A percentile compares a stretch with the other conserved stretches of the same genome.
phyloP scores from a whole-genome alignment of 257 asterid species.

The Haberlea rhodopensis region DNA sequence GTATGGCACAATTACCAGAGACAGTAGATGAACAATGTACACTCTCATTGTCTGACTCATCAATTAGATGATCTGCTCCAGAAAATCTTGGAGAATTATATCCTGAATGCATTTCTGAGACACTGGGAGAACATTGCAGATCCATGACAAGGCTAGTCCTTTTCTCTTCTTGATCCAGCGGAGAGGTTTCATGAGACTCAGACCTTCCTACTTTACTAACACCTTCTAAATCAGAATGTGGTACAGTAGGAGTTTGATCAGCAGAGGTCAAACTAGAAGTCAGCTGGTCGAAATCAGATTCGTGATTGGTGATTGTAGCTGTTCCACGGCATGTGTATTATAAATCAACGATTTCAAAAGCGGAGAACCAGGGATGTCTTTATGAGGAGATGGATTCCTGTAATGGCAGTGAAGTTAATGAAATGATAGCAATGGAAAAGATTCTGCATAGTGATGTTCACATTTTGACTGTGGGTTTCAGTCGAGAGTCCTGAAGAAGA shows the following conservation, averaged over 20 bases:
- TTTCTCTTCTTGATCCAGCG: conserved; percentile 29
- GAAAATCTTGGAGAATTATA: conserved; percentile 38
- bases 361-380: conserved; percentile 24
- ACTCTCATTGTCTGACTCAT: conserved; percentile 34
- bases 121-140: conserved; percentile 29
- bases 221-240: conserved; percentile 38
- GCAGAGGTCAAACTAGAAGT: conserved; percentile 31
- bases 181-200: conserved; percentile 30
- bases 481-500: conserved; percentile 35
- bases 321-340: conserved; percentile 22
- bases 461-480: conserved; percentile 33
- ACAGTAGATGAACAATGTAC: conserved; percentile 22
- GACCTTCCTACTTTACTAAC: conserved; percentile 27
- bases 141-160: conserved; percentile 30
- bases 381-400: conserved; percentile 30
- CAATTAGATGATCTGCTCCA: conserved; percentile 33
- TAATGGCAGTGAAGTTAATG: too few species aligned
- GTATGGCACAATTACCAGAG: conserved; percentile 31
- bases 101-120: conserved; percentile 30
- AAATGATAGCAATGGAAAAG: conserved; percentile 22
- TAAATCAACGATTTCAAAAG: conserved; percentile 26
- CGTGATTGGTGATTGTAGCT: conserved; percentile 27
- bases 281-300: conserved; percentile 40
- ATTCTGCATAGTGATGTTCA: conserved; percentile 25
- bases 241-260: conserved; percentile 31